A percentile compares a stretch with the other conserved stretches of the same genome.
These are phyloP conservation scores for Ceratocystis alfenasii DNA, from an alignment of 2,329 filamentous ascomycete genomes.

Conservation along the genomic window DNA sequence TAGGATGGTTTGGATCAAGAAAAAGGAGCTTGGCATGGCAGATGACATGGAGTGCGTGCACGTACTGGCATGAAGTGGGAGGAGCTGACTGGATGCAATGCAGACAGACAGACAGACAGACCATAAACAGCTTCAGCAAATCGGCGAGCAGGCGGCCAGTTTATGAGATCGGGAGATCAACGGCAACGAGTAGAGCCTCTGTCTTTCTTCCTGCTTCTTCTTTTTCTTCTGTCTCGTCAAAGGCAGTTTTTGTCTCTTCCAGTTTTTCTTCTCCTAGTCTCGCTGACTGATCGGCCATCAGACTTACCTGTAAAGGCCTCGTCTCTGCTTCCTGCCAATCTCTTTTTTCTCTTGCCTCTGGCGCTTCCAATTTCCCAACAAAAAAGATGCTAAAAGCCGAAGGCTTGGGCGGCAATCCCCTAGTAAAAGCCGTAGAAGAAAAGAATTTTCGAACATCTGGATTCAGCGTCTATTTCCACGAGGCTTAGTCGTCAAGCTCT, in stretches of 20 bases:
- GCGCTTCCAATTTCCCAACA: constrained; percentile 5
- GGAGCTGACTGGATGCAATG: neutral
- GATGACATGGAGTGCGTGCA: neutral
- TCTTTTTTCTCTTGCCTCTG: neutral
- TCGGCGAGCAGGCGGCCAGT: too few relatives aligned
- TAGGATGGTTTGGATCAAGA: neutral
- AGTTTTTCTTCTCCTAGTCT: too few relatives aligned
- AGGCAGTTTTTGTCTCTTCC: neutral
- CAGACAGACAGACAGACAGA: neutral
- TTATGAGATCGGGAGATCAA: too few relatives aligned
- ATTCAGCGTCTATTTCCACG: neutral
- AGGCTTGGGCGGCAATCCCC: neutral
- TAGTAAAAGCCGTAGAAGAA: neutral
- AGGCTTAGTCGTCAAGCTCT: too few relatives aligned
- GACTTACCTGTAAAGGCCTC: neutral
- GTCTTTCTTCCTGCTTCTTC: neutral
- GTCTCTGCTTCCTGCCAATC: neutral
- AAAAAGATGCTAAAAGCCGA: neutral
- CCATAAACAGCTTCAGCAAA: neutral
- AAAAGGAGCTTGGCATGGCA: neutral
- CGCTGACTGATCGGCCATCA: neutral
- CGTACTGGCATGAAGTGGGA: neutral
- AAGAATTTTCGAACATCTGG: neutral
- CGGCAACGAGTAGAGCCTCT: too few relatives aligned
- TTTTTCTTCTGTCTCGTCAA: neutral